Conservation (phyloP, 148 eudicot species). For the Diospyros kaki region DNA sequence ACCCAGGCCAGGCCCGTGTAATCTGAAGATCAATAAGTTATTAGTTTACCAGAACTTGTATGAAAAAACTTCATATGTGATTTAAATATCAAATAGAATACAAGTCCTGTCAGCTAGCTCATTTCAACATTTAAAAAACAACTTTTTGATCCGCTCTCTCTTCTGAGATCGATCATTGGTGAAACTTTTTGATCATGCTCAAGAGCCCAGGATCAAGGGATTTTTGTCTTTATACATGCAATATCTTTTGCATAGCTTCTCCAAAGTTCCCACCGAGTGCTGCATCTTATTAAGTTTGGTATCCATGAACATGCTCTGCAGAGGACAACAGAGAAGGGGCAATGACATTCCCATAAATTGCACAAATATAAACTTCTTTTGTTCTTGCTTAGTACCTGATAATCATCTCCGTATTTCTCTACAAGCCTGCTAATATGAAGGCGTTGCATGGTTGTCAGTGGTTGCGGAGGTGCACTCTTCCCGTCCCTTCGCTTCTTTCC, state of each 20-base stretch:
- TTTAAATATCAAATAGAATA: too few species aligned
- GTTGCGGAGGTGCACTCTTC: slow-evolving; percentile 60
- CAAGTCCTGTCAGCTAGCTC: too few species aligned
- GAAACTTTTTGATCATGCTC: slow-evolving; percentile 18
- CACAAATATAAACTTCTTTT: too few species aligned
- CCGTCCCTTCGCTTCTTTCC: slow-evolving; percentile 91
- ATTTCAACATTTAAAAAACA: background rate
- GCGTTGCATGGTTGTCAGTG: slow-evolving; percentile 77
- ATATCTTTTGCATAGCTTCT: slow-evolving; percentile 76
- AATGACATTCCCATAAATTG: too few species aligned
- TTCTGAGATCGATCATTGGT: background rate
- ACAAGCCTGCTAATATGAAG: slow-evolving; percentile 46
- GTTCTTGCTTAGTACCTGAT: slow-evolving; percentile 48
- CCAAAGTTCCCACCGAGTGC: slow-evolving; percentile 82
- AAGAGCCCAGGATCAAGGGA: slow-evolving; percentile 57
- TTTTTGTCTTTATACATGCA: slow-evolving; percentile 55
- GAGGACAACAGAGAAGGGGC: background rate
- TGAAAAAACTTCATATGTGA: too few species aligned
- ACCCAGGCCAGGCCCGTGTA: too few species aligned
- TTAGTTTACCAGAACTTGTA: too few species aligned
- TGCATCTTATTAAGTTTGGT: slow-evolving; percentile 77
- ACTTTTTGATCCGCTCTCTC: background rate
- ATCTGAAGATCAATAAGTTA: too few species aligned
- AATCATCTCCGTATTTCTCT: slow-evolving; percentile 82
- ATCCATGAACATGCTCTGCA: slow-evolving; percentile 92